These are phyloP conservation scores for Phytomonas francai DNA, from an alignment of 208 protist genomes.

Conservation along the genomic window DNA sequence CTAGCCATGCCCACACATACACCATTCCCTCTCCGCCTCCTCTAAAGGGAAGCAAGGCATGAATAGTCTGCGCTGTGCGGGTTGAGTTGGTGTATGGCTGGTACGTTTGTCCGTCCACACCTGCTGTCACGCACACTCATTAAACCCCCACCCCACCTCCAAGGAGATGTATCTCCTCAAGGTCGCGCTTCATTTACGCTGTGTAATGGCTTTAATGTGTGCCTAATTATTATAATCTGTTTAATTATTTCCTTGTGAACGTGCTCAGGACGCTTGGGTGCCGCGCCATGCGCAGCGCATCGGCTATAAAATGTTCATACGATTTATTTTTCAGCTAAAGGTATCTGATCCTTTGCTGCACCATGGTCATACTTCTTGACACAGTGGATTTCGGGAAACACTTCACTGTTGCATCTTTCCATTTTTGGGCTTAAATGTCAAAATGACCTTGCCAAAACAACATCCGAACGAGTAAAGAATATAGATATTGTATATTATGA, in stretches of 20 bases:
- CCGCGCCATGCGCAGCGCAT: background rate
- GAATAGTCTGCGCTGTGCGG: too few species aligned
- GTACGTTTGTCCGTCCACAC: too few species aligned
- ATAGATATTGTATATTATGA: constrained; percentile 3
- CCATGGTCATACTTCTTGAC: background rate
- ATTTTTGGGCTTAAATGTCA: background rate
- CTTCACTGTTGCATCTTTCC: background rate
- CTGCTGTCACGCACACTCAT: too few species aligned
- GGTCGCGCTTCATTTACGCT: too few species aligned
- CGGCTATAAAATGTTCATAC: background rate
- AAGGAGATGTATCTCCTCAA: background rate
- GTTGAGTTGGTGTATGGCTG: too few species aligned
- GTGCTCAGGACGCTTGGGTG: background rate
- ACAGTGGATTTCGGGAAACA: background rate
- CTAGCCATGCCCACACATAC: background rate
- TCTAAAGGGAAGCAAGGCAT: too few species aligned
- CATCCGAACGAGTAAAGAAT: background rate
- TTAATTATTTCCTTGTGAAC: background rate
- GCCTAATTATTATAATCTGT: background rate
- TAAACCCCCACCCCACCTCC: too few species aligned
- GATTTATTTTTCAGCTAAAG: background rate
- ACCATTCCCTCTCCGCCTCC: background rate
- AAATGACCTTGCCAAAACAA: background rate
- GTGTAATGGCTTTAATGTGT: too few species aligned
- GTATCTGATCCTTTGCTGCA: background rate